These are phyloP conservation scores for Auricularia sp. DNA, from an alignment of 768 basidiomycete species.

Conservation along the genomic window DNA sequence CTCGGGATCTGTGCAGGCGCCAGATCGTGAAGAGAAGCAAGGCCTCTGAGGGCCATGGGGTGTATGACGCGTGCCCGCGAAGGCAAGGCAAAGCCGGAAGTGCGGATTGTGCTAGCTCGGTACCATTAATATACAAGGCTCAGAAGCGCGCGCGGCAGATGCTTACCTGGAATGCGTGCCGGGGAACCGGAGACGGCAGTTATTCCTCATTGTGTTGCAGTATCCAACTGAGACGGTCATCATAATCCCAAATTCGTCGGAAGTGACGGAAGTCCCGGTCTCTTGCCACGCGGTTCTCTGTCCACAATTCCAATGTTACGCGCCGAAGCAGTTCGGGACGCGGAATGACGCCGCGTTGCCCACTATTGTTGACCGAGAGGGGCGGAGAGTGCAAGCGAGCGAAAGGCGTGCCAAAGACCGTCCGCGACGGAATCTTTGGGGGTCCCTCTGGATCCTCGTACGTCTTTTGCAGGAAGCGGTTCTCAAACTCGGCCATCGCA, in stretches of 20 bases:
- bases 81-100: too few species aligned
- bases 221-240: background rate
- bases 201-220: too few species aligned
- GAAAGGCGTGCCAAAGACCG: background rate
- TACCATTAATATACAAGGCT: too few species aligned
- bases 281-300: background rate
- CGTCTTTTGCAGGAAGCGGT: background rate
- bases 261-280: background rate
- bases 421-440: background rate
- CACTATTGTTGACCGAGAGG: background rate
- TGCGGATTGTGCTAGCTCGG: too few species aligned
- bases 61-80: too few species aligned
- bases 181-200: too few species aligned
- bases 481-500: slow-evolving; percentile 1
- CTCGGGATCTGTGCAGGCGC: too few species aligned
- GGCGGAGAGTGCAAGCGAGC: background rate
- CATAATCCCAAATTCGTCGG: background rate
- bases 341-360: background rate
- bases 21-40: too few species aligned
- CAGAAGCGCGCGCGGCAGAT: too few species aligned
- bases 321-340: background rate
- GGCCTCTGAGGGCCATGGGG: too few species aligned
- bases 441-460: background rate
- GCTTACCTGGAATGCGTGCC: too few species aligned
- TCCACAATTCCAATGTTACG: background rate